phyloP scores from a whole-genome alignment of 768 basidiomycete genomes.

The Lanmaoa pseudosensibilis region DNA sequence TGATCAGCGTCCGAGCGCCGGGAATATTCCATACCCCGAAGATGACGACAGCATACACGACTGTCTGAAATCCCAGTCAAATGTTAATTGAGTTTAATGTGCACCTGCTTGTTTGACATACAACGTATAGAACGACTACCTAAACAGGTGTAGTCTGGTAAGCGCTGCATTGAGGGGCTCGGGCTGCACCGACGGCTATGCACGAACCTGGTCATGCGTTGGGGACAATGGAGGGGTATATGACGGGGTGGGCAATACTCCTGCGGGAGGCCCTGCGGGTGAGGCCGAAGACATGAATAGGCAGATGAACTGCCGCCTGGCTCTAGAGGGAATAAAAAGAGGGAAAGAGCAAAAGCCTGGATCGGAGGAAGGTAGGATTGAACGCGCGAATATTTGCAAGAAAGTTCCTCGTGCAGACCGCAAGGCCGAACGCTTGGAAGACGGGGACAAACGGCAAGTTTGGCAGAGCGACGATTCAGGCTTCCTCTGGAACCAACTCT shows the following conservation, averaged over 20 bases:
- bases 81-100: constrained; percentile 6
- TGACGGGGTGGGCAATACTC: constrained; percentile 33
- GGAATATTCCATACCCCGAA: constrained; percentile 90
- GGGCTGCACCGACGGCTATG: constrained; percentile 16
- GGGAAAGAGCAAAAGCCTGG: constrained; percentile 5
- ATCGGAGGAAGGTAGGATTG: constrained; percentile 17
- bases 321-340: constrained; percentile 6
- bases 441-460: constrained; percentile 10
- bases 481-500: constrained; percentile 16
- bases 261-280: constrained; percentile 35
- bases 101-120: constrained; percentile 39
- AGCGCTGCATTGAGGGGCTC: constrained; percentile 22
- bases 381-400: constrained; percentile 22
- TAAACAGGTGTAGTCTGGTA: constrained; percentile 33
- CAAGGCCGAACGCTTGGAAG: constrained; percentile 24
- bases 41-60: constrained; percentile 83
- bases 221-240: constrained; percentile 52
- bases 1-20: constrained; percentile 73
- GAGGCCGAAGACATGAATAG: constrained; percentile 32
- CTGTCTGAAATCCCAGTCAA: constrained; percentile 49
- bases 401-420: constrained; percentile 33
- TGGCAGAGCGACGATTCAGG: constrained; percentile 1
- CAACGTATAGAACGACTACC: constrained; percentile 77
- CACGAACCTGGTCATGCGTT: constrained; percentile 68
- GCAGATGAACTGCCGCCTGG: constrained; percentile 31